Conservation (phyloP, 2,329 filamentous ascomycete species). For the Dryadomyces quercivorus region DNA sequence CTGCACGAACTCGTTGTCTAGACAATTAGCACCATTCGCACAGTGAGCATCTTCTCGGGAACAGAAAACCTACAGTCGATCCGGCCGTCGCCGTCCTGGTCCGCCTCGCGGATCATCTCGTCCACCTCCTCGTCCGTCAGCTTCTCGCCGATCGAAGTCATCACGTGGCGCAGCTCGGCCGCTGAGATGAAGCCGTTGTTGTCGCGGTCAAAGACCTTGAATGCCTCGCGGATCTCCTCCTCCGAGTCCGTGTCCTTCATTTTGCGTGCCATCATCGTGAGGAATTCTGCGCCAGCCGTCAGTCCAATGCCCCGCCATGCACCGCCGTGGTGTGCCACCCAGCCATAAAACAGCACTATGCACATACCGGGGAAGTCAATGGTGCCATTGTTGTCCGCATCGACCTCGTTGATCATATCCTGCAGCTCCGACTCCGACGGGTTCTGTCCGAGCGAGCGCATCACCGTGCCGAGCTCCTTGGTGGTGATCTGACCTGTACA, state of each 20-base stretch:
- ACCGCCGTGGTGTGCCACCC: not conserved
- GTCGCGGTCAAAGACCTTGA: constrained; percentile 82
- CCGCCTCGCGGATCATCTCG: constrained; percentile 86
- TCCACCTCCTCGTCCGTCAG: constrained; percentile 84
- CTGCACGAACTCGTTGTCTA: constrained; percentile 88
- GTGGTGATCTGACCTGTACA: constrained; percentile 73
- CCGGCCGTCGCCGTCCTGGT: constrained; percentile 78
- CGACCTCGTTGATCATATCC: constrained; percentile 91
- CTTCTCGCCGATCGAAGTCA: constrained; percentile 88
- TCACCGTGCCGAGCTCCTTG: constrained; percentile 81
- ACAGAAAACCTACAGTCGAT: constrained; percentile 81
- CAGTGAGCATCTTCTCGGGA: too few species aligned
- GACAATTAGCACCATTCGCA: too few species aligned
- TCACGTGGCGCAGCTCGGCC: constrained; percentile 77
- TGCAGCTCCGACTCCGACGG: constrained; percentile 82
- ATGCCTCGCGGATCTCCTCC: constrained; percentile 80
- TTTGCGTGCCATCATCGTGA: constrained; percentile 90
- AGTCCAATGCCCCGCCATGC: not conserved
- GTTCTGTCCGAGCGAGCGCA: constrained; percentile 83
- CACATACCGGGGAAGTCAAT: constrained; percentile 77
- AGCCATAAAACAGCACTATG: not conserved
- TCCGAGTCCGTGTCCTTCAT: constrained; percentile 92
- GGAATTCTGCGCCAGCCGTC: constrained; percentile 49
- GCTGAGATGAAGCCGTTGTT: constrained; percentile 90
- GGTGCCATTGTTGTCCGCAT: constrained; percentile 85